Evolutionary conservation across 1,284 basidiomycete genomes (phyloP).

Genomic region (Cutaneotrichosporon daszewskae): DNA sequence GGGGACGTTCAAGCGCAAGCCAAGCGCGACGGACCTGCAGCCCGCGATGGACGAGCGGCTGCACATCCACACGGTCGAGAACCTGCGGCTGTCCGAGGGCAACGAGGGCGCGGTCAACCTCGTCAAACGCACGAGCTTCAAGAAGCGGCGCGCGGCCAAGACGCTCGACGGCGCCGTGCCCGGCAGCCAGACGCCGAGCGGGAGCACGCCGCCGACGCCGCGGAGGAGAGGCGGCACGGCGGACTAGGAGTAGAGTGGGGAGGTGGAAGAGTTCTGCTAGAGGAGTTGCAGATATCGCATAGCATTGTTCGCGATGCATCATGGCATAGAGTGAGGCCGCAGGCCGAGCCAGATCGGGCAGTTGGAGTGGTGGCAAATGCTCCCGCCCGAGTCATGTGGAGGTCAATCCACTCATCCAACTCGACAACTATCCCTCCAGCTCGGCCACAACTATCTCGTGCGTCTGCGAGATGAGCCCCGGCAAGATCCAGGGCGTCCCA

Average conservation of each 20-base stretch:
- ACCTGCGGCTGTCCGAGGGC: background rate
- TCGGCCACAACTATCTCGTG: background rate
- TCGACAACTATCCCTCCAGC: background rate
- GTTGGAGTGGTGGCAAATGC: too few relatives aligned
- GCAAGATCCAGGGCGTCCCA: too few relatives aligned
- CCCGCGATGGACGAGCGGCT: conserved; percentile 15
- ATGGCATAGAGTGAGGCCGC: too few relatives aligned
- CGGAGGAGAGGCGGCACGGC: background rate
- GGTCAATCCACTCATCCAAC: background rate
- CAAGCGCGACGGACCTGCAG: conserved; percentile 39
- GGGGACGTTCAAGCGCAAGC: conserved; percentile 32
- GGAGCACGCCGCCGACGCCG: background rate
- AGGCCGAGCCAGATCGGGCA: too few relatives aligned
- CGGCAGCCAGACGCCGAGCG: background rate
- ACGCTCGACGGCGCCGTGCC: background rate
- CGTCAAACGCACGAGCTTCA: conserved; percentile 43
- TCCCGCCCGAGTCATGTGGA: background rate
- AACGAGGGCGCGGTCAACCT: conserved; percentile 16
- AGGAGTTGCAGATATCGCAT: background rate
- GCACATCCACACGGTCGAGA: conserved; percentile 3
- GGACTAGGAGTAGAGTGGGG: too few relatives aligned
- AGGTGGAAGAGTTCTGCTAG: too few relatives aligned
- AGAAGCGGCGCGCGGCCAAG: conserved; percentile 20
- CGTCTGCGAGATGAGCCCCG: too few relatives aligned
- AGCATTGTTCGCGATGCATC: too few relatives aligned